phyloP scores from a whole-genome alignment of 768 basidiomycete genomes.

The Dacryopinax primogenitus region DNA sequence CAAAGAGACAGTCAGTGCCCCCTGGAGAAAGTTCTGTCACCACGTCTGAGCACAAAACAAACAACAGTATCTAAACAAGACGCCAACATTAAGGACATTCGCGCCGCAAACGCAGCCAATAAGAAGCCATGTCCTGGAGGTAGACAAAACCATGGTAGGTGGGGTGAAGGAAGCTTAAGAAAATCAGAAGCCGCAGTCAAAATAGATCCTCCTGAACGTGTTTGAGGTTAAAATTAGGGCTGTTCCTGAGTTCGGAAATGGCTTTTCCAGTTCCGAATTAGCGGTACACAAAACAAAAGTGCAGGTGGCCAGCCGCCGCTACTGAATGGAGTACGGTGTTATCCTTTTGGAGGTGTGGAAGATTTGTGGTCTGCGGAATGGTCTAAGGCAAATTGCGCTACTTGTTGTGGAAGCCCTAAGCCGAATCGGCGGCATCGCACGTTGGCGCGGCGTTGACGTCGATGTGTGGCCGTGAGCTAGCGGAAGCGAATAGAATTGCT shows the following conservation, averaged over 20 bases:
- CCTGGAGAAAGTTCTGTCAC: neutral
- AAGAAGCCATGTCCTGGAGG: neutral
- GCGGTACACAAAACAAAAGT: too few relatives aligned
- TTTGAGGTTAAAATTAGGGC: neutral
- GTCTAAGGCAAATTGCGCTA: neutral
- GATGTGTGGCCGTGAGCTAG: neutral
- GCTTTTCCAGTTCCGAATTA: too few relatives aligned
- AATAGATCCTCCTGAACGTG: neutral
- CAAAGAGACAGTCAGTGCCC: neutral
- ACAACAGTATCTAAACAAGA: neutral
- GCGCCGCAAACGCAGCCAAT: constrained; percentile 5
- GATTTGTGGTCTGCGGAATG: neutral
- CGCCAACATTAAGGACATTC: neutral
- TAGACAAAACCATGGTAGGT: neutral
- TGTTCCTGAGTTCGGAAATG: neutral
- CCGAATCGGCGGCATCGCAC: neutral
- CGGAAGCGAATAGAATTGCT: neutral
- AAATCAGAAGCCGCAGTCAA: constrained; percentile 1
- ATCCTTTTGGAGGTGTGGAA: neutral
- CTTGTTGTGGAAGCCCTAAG: neutral
- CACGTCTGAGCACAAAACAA: neutral
- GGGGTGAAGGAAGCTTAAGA: neutral
- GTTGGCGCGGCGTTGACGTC: neutral
- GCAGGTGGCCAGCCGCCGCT: neutral
- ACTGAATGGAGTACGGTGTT: neutral